Base-by-base conservation (phyloP, 2,329 filamentous ascomycete species). In the Apiospora saccharicola region DNA sequence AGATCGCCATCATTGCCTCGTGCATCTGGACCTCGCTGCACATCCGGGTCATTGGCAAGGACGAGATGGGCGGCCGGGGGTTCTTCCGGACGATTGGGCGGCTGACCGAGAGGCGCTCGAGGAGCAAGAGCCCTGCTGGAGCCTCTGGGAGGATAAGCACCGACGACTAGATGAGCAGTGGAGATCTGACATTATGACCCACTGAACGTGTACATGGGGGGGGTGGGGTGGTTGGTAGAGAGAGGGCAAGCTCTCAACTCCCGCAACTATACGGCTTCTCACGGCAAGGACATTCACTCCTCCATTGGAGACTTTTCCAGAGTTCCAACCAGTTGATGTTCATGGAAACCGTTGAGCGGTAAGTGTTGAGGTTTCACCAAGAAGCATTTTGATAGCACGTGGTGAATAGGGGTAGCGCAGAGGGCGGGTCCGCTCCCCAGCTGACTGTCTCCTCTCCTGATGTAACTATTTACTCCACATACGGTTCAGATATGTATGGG, bases 1-100 rank as follows among this genome's bases (percentile, higher is more conserved):
- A 72, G 6, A 70, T 77, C 26, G 47, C 69, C 37, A 71, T 77
- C 43, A 67, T 79, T 26, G 49, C 71, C 2, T 72, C 75, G 0
- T 77, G 26, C 44, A 16, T 69, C 14, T 69, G 67, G 67, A 47
- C 67, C 16, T n/a, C 49, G 44, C 44, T 69, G 44, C 67, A 49
- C 26, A 37, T 69, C 24, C 43, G 44, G 8, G 44, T 49, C 26
- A 13, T 49, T 16, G 57, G 19, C 3, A 22, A 13, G 34, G 57
- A 64, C 34, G 57, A n/a, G 30, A 34, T 13, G 22, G 4, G 10
- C 16, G 34, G 10, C 10, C 57, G 34, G 19, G 57, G 57, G 19
- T n/a, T 64, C 6, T n/a, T n/a, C 34, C 30, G 34, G 4, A 64
- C 34, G 3, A 13, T 64, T 34, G 30, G 26, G 16, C 34, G 34